Evolutionary conservation across 768 basidiomycete genomes (phyloP).

Genomic region (Hydnomerulius pinastri): DNA sequence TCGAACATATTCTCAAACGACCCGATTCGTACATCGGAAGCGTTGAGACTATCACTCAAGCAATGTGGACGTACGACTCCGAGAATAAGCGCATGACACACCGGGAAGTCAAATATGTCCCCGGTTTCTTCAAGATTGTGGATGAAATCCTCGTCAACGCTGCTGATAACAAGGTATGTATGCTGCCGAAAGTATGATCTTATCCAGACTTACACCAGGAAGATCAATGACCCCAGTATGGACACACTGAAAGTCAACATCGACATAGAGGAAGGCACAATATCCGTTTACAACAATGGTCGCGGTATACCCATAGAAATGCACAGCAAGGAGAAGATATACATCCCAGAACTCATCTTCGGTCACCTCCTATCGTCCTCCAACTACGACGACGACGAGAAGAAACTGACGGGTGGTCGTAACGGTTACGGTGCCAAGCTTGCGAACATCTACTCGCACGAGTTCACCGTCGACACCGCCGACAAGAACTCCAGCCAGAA

Average conservation of each 20-base stretch:
- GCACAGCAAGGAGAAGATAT: conserved; percentile 89
- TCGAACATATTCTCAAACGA: conserved; percentile 91
- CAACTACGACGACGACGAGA: conserved; percentile 98
- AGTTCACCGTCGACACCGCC: conserved; percentile 95
- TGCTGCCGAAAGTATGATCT: background rate
- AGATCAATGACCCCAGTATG: conserved; percentile 95
- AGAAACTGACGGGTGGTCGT: conserved; percentile 96
- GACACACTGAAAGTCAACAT: conserved; percentile 88
- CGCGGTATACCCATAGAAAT: conserved; percentile 96
- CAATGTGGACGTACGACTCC: conserved; percentile 93
- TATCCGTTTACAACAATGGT: conserved; percentile 96
- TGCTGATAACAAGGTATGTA: conserved; percentile 93
- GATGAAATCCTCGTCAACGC: conserved; percentile 99
- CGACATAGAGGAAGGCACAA: conserved; percentile 78
- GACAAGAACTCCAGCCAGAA: conserved; percentile 84
- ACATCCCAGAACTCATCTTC: conserved; percentile 97
- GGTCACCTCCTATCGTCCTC: conserved; percentile 92
- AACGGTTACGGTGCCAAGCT: conserved; percentile 99
- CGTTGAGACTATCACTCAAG: conserved; percentile 82
- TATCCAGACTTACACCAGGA: background rate
- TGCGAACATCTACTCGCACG: conserved; percentile 95
- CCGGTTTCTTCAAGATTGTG: conserved; percentile 99
- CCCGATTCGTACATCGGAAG: conserved; percentile 98
- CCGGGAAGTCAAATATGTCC: conserved; percentile 87
- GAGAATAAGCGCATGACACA: conserved; percentile 81